phyloP scores from a whole-genome alignment of 176 grass and related monocot species.

The Phoenix dactylifera region DNA sequence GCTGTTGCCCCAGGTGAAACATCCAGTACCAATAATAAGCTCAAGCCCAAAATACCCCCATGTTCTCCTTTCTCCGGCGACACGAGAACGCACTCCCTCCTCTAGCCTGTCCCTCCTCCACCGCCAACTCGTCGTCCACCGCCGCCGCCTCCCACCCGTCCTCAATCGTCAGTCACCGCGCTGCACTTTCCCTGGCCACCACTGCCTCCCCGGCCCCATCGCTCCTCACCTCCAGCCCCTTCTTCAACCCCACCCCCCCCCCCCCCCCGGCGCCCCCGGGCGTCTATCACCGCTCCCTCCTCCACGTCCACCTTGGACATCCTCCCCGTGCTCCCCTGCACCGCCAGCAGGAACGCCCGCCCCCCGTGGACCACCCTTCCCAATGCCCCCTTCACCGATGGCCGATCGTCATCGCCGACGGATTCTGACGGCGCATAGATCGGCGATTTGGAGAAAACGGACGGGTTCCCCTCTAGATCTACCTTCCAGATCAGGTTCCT shows the following conservation, averaged over 20 bases:
- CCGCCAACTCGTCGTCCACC: slow-evolving; percentile 20
- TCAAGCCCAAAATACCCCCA: no score
- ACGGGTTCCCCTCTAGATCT: slow-evolving; percentile 25
- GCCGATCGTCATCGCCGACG: no score
- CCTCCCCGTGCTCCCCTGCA: slow-evolving; percentile 28
- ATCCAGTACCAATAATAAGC: slow-evolving; percentile 63
- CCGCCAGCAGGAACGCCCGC: slow-evolving; percentile 58
- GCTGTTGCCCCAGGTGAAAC: slow-evolving; percentile 65
- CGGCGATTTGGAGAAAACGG: slow-evolving; percentile 14
- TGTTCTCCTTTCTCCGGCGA: slow-evolving; percentile 13
- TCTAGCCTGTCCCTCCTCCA: slow-evolving; percentile 17
- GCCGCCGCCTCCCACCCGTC: slow-evolving; percentile 52
- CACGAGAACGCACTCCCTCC: slow-evolving; percentile 43
- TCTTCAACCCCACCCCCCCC: not conserved
- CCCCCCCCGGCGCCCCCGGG: not conserved
- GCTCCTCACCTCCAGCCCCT: slow-evolving; percentile 20
- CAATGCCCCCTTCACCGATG: slow-evolving; percentile 24
- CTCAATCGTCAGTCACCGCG: slow-evolving; percentile 35
- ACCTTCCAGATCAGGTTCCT: slow-evolving; percentile 45
- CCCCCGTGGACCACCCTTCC: slow-evolving; percentile 36
- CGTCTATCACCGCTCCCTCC: slow-evolving; percentile 23
- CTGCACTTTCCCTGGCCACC: slow-evolving; percentile 17
- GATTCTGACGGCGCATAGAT: no score
- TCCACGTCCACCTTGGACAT: slow-evolving; percentile 60
- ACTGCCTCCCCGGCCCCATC: slow-evolving; percentile 27